Evolutionary conservation across 495 filamentous ascomycete species (phyloP).

Genomic region (Trichoderma erinaceum): DNA sequence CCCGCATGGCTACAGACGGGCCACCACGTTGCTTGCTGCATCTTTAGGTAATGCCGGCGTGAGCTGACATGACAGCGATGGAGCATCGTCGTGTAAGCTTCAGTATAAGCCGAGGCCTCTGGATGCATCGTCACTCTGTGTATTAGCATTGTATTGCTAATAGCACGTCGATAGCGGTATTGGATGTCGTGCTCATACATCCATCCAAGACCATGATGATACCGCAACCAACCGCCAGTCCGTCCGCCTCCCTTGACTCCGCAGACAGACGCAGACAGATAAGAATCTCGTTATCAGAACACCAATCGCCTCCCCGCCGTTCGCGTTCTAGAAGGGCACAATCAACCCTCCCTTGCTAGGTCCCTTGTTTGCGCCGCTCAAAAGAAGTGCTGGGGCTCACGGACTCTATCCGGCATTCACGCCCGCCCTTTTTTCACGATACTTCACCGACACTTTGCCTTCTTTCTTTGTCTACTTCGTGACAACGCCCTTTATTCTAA

Average conservation of each 20-base stretch:
- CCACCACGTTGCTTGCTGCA: conserved; percentile 4
- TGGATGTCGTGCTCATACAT: neutral
- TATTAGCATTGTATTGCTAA: neutral
- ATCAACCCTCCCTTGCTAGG: neutral
- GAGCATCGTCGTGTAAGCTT: neutral
- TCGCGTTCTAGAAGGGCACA: neutral
- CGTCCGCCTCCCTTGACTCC: neutral
- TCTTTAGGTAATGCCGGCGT: conserved; percentile 5
- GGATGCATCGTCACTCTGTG: no score
- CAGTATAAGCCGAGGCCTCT: neutral
- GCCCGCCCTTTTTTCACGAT: neutral
- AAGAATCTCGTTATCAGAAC: neutral
- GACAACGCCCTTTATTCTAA: no score
- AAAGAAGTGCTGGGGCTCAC: neutral
- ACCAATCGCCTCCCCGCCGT: neutral
- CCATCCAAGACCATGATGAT: neutral
- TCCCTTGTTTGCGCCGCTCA: neutral
- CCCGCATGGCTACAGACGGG: conserved; percentile 11
- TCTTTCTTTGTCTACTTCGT: neutral
- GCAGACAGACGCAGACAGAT: neutral
- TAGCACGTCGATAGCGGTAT: neutral
- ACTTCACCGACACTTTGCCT: conserved; percentile 7
- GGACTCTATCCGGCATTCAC: neutral
- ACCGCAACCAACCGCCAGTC: neutral
- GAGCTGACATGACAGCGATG: neutral